Base-by-base conservation (phyloP, 2,329 filamentous ascomycete genomes). In the Cladorrhinum sp. region DNA sequence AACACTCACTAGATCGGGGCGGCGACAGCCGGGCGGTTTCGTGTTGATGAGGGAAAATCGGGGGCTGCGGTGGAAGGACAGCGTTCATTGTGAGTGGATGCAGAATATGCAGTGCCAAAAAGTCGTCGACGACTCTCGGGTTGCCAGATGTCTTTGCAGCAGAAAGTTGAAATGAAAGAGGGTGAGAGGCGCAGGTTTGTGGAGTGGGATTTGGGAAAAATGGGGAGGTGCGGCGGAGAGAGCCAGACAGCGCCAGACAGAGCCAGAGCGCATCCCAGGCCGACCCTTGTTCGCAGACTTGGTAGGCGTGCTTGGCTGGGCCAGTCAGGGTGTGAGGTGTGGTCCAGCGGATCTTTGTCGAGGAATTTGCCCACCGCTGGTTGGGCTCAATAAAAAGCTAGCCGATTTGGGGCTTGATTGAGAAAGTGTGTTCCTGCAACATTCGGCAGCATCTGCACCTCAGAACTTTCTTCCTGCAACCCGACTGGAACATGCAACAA, bases 11-110 rank as follows among this genome's bases (percentile, higher is more conserved):
- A 62, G 80, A 79, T 70, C 83, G 79, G 65, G 80, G 78, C 54
- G 82, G 81, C 62, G 82, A 85, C 65, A 79, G 78, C 66, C 81
- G 80, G 66, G 76, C 75, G 63, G 77, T 75, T 69, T 85, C 82
- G 80, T 84, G 82, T 66, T 83, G 82, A 67, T 83, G 82, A 71
- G 82, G 80, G 69, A 86, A 83, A 67, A 82, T 76, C 62, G 83
- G 77, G 57, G 83, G 83, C 72, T 87, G 84, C 67, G 83, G 81
- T 69, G 83, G 81, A 65, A 87, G 74, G 74, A 87, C 73, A 72
- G 86, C 79, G 73, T 87, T 87, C 86, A 88, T 88, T 61, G 68
- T 73, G 65, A 20, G 48, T 53, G 48, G 39, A 28, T 10, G 33
- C 50, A 18, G 50, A 28, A 20, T 18, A 18, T 46, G 42, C 42